These are phyloP conservation scores for Pyrus hybrid DNA, from an alignment of 331 rosid species.

Conservation along the genomic window DNA sequence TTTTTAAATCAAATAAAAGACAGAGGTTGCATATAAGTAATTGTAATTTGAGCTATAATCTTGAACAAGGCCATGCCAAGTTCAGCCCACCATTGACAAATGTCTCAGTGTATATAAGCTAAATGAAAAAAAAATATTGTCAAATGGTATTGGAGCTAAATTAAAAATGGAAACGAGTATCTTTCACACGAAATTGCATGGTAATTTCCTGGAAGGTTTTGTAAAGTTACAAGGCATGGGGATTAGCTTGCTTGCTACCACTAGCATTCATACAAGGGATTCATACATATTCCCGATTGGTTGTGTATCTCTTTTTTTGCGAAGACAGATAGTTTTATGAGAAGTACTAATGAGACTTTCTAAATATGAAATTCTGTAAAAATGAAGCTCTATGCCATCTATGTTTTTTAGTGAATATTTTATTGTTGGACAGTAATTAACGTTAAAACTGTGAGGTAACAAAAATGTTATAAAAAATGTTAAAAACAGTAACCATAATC, in stretches of 20 bases:
- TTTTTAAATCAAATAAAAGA: background rate
- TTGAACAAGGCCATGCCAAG: background rate
- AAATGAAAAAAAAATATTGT: background rate
- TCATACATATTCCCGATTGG: background rate
- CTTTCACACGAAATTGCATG: background rate
- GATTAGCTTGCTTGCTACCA: background rate
- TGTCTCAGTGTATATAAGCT: background rate
- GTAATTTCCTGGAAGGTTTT: background rate
- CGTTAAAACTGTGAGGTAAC: rapidly evolving
- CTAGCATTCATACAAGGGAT: background rate
- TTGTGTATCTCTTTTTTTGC: no score
- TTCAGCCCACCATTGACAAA: background rate
- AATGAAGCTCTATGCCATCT: no score
- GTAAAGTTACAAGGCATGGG: background rate
- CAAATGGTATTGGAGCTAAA: background rate
- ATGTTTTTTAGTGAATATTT: no score
- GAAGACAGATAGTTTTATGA: no score
- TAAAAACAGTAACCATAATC: no score
- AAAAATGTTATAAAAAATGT: no score
- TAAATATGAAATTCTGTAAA: no score
- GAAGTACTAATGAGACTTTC: no score
- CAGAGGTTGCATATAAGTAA: background rate
- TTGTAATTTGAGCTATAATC: background rate
- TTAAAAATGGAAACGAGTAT: background rate
- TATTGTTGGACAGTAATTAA: no score